A percentile compares a stretch with the other conserved stretches of the same genome.
Evolutionary conservation across 805 yeast species (phyloP).

Genomic region (Candida khao-thaluensis): DNA sequence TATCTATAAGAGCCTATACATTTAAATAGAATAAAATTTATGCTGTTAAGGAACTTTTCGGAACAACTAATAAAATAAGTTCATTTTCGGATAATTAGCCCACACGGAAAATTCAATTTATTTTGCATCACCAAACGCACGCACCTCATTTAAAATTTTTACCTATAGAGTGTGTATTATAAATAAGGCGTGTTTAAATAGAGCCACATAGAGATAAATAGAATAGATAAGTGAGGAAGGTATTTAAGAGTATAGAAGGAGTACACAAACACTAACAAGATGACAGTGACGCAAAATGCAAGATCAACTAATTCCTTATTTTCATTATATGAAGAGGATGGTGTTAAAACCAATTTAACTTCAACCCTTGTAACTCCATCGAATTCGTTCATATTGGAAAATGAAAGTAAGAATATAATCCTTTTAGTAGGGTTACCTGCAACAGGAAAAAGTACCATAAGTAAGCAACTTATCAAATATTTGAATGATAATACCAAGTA

Average conservation of each 20-base stretch:
- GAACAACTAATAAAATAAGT: no score
- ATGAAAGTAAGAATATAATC: conserved; percentile 12
- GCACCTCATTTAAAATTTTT: conserved; percentile 2
- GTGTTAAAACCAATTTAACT: conserved; percentile 6
- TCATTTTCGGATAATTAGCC: conserved; percentile 7
- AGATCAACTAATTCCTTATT: conserved; percentile 9
- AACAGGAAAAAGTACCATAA: conserved; percentile 39
- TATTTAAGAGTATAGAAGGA: no score
- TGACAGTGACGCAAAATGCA: conserved; percentile 1
- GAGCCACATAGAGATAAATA: no score
- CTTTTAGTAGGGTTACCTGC: conserved; percentile 44
- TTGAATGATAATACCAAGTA: conserved; percentile 26
- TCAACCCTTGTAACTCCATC: conserved; percentile 5
- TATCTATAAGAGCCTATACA: no score
- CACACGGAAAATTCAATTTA: conserved; percentile 4
- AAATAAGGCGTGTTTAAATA: no score
- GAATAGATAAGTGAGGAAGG: no score
- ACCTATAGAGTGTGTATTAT: no score
- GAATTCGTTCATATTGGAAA: conserved; percentile 8
- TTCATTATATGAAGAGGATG: conserved; percentile 4
- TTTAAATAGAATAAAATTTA: no score
- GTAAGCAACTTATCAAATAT: conserved; percentile 30
- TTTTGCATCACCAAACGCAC: conserved; percentile 9
- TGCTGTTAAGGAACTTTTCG: no score
- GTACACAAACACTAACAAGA: no score